phyloP scores from a whole-genome alignment of 495 filamentous ascomycete species.

The Cercophora scortea region DNA sequence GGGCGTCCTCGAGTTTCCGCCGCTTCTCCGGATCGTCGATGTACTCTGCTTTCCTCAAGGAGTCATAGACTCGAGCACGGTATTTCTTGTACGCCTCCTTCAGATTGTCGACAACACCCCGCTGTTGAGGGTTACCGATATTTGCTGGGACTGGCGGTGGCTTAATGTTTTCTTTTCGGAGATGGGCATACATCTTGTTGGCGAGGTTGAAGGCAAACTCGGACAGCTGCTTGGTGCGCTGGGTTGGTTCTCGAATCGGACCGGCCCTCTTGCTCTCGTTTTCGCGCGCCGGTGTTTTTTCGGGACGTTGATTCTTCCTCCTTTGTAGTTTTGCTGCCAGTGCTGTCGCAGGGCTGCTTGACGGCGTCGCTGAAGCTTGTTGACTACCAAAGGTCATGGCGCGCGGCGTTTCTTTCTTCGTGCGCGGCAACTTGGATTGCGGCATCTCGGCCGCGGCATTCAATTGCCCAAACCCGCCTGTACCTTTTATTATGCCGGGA shows the following conservation, averaged over 20 bases:
- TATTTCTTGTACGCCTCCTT: slow-evolving; percentile 51
- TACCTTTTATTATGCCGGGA: too few relatives aligned
- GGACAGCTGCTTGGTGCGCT: slow-evolving; percentile 21
- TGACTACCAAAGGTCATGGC: too few relatives aligned
- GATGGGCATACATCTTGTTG: slow-evolving; percentile 31
- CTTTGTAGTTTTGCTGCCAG: slow-evolving; percentile 3
- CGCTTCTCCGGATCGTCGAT: slow-evolving; percentile 88
- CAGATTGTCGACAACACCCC: slow-evolving; percentile 33
- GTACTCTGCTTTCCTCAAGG: slow-evolving; percentile 63
- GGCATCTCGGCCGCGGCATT: too few relatives aligned
- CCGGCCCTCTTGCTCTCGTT: not conserved
- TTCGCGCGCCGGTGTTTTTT: not conserved
- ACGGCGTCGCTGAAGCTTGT: too few relatives aligned
- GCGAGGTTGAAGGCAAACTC: slow-evolving; percentile 28
- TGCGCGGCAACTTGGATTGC: too few relatives aligned
- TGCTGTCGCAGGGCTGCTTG: too few relatives aligned
- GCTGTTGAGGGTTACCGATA: slow-evolving; percentile 31
- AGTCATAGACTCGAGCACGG: slow-evolving; percentile 56
- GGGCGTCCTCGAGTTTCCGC: slow-evolving; percentile 70
- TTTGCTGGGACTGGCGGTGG: slow-evolving; percentile 37
- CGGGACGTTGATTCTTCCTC: slow-evolving; percentile 1
- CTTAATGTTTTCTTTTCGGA: slow-evolving; percentile 33
- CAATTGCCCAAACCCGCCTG: too few relatives aligned
- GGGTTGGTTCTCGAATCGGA: slow-evolving; percentile 9
- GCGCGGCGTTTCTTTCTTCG: too few relatives aligned